Evolutionary conservation across 768 basidiomycete genomes (phyloP).

Genomic region (Calvatia gigantea): DNA sequence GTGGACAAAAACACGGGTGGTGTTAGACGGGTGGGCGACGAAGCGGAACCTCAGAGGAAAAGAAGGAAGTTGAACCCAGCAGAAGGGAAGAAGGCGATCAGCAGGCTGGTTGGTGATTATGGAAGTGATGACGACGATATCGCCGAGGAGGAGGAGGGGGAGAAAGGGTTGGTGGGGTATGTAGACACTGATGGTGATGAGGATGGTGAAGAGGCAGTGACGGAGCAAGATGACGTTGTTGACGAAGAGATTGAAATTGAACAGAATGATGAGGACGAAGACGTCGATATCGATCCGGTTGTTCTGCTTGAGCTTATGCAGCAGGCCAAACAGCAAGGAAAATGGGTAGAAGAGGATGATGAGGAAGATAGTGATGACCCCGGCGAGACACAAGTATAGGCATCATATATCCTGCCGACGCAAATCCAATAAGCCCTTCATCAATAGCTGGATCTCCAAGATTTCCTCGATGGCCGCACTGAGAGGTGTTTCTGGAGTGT

Average conservation of each 20-base stretch:
- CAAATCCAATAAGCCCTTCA: constrained; percentile 82
- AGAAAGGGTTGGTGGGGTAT: constrained; percentile 41
- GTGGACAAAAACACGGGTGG: constrained; percentile 48
- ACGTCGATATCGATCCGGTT: constrained; percentile 15
- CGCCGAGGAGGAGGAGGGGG: constrained; percentile 12
- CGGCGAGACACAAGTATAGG: neutral
- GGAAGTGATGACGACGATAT: constrained; percentile 46
- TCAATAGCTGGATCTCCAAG: constrained; percentile 74
- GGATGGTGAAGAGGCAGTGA: constrained; percentile 23
- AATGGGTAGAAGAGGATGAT: constrained; percentile 21
- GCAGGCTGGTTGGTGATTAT: constrained; percentile 37
- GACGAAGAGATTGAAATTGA: constrained; percentile 52
- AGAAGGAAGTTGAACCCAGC: constrained; percentile 51
- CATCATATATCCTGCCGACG: constrained; percentile 64
- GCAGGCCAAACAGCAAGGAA: constrained; percentile 15
- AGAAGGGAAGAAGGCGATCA: constrained; percentile 53
- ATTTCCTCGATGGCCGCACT: constrained; percentile 68
- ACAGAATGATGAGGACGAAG: constrained; percentile 28
- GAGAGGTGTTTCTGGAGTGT: constrained; percentile 76
- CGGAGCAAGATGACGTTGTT: constrained; percentile 39
- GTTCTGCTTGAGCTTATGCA: constrained; percentile 14
- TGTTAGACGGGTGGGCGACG: constrained; percentile 24
- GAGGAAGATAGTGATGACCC: constrained; percentile 12
- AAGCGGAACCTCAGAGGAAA: constrained; percentile 42
- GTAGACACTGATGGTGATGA: constrained; percentile 44